Evolutionary conservation across 2,329 filamentous ascomycete genomes (phyloP).

Genomic region (Paracoccidioides lutzii): DNA sequence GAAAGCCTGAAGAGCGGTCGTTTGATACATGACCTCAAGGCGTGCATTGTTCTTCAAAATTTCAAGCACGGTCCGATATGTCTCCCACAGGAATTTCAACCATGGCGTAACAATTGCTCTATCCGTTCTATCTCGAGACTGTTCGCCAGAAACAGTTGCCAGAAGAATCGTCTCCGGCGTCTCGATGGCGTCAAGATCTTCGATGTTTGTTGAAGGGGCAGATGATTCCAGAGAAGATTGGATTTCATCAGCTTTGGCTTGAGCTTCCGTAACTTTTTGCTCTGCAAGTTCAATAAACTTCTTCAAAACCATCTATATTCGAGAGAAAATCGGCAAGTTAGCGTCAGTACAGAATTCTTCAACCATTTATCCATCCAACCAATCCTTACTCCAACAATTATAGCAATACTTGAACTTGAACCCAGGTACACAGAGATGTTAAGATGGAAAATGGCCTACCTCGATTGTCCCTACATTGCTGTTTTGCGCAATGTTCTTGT

Average conservation of each 20-base stretch:
- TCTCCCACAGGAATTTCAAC: slow-evolving; percentile 99
- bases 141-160: slow-evolving; percentile 93
- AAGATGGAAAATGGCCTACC: slow-evolving; percentile 36
- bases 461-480: slow-evolving; percentile 97
- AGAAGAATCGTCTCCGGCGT: slow-evolving; percentile 96
- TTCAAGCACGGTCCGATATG: slow-evolving; percentile 93
- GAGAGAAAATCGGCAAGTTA: background rate
- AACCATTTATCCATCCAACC: background rate
- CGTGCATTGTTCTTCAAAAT: slow-evolving; percentile 98
- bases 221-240: slow-evolving; percentile 74
- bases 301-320: slow-evolving; percentile 67
- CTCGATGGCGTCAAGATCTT: slow-evolving; percentile 92
- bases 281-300: slow-evolving; percentile 96
- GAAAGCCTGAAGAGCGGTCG: slow-evolving; percentile 94
- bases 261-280: slow-evolving; percentile 88
- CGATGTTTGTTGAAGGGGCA: slow-evolving; percentile 60
- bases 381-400: background rate
- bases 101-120: slow-evolving; percentile 96
- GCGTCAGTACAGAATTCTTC: background rate
- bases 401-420: background rate
- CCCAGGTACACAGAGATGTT: background rate
- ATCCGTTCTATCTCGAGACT: slow-evolving; percentile 93
- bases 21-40: slow-evolving; percentile 95
- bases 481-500: slow-evolving; percentile 99
- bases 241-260: slow-evolving; percentile 90